These are phyloP conservation scores for Dacryopinax spathularia DNA, from an alignment of 768 basidiomycete species.

Conservation along the genomic window DNA sequence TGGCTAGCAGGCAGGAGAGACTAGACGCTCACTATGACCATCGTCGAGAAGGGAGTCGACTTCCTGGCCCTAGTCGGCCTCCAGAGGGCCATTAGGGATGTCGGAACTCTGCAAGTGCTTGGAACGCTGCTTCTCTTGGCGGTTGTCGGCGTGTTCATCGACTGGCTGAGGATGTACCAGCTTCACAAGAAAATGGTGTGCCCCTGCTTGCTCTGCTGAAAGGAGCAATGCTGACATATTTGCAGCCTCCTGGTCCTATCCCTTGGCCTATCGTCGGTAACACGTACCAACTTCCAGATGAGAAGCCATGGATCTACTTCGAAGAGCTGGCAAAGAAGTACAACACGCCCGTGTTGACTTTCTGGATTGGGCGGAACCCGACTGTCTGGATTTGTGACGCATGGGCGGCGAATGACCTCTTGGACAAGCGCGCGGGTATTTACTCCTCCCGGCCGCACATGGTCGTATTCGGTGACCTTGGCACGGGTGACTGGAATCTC, in stretches of 20 bases:
- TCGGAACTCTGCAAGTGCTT: not conserved
- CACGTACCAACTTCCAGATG: conserved; percentile 13
- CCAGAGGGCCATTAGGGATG: not conserved
- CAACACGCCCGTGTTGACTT: not conserved
- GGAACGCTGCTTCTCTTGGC: not conserved
- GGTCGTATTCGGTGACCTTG: conserved; percentile 11
- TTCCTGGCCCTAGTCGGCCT: not conserved
- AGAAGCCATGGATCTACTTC: conserved; percentile 44
- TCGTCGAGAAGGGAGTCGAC: not conserved
- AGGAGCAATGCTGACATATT: not conserved
- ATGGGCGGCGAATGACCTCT: conserved; percentile 11
- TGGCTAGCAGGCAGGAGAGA: too few relatives aligned
- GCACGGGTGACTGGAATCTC: conserved; percentile 5
- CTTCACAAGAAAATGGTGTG: not conserved
- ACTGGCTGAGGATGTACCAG: not conserved
- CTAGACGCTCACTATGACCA: not conserved
- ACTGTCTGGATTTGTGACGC: not conserved
- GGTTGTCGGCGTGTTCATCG: not conserved
- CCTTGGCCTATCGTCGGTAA: conserved; percentile 17
- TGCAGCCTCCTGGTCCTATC: not conserved
- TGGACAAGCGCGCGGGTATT: conserved; percentile 13
- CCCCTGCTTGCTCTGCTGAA: not conserved
- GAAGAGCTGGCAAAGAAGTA: conserved; percentile 47
- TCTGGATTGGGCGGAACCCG: not conserved
- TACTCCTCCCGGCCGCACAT: conserved; percentile 14